These are phyloP conservation scores for Dipodascus albidus DNA, from an alignment of 805 yeast genomes.

Conservation along the genomic window DNA sequence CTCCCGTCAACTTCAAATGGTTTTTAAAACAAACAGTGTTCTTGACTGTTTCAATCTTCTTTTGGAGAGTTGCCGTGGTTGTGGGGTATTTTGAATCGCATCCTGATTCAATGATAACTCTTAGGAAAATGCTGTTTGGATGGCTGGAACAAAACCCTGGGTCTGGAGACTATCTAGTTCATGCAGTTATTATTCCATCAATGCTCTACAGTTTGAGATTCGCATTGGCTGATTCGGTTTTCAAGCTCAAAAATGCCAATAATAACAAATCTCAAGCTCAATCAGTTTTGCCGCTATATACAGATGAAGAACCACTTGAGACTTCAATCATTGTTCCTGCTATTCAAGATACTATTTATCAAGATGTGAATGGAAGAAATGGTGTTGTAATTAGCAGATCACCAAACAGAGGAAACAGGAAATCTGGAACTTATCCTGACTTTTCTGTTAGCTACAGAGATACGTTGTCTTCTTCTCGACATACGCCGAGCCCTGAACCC, in stretches of 20 bases:
- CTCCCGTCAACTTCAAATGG: constrained; percentile 6
- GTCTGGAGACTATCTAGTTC: constrained; percentile 2
- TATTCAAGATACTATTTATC: not conserved
- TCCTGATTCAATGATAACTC: not conserved
- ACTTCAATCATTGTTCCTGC: not conserved
- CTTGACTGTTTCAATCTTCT: constrained; percentile 1
- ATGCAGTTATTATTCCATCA: constrained; percentile 1
- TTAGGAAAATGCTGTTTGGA: constrained; percentile 5
- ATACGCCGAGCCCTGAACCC: no score
- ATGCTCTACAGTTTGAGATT: not conserved
- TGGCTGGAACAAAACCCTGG: constrained; percentile 5
- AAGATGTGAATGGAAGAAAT: not conserved
- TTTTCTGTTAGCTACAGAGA: no score
- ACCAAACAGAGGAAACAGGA: no score
- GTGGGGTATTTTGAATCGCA: not conserved
- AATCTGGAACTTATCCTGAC: no score
- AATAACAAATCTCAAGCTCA: not conserved
- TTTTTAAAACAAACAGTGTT: constrained; percentile 5
- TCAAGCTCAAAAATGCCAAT: not conserved
- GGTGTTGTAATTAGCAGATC: no score
- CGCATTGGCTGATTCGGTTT: not conserved
- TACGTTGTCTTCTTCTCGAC: no score
- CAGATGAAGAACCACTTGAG: not conserved
- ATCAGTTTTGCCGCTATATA: not conserved
- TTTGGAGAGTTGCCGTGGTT: not conserved